Percentiles rank a stretch among this genome's conserved stretches.
Conservation (phyloP, 306 rosid species). For the Cucurbita moschata region DNA sequence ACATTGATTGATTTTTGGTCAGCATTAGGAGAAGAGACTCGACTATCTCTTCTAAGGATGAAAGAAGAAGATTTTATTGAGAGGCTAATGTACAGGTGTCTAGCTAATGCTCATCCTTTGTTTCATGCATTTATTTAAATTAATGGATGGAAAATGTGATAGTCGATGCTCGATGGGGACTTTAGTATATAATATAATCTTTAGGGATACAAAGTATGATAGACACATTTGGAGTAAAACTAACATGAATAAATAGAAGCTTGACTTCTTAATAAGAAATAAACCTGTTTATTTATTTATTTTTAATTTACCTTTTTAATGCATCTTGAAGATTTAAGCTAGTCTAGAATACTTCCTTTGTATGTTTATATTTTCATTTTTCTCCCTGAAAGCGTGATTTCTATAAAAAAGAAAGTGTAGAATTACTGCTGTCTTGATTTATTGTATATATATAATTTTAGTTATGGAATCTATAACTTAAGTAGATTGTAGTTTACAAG, state of each 20-base stretch:
- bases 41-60: conserved; percentile 87
- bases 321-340: background rate
- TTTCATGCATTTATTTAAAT: conserved; percentile 17
- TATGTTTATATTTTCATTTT: background rate
- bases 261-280: background rate
- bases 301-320: background rate
- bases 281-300: background rate
- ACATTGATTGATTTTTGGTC: conserved; percentile 98
- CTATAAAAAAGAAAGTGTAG: background rate
- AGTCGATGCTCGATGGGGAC: background rate
- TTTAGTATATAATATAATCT: background rate
- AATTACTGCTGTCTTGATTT: background rate
- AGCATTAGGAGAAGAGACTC: conserved; percentile 95
- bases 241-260: background rate
- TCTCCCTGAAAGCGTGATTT: background rate
- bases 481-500: background rate
- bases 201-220: background rate
- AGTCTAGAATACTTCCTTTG: background rate
- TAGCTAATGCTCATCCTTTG: conserved; percentile 19
- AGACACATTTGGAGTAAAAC: background rate
- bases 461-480: background rate
- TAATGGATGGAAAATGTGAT: conserved; percentile 6
- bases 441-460: background rate
- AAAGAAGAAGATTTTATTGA: conserved; percentile 99
- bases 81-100: conserved; percentile 97